Base-by-base conservation (phyloP, 495 filamentous ascomycete species). In the Letharia columbiana region DNA sequence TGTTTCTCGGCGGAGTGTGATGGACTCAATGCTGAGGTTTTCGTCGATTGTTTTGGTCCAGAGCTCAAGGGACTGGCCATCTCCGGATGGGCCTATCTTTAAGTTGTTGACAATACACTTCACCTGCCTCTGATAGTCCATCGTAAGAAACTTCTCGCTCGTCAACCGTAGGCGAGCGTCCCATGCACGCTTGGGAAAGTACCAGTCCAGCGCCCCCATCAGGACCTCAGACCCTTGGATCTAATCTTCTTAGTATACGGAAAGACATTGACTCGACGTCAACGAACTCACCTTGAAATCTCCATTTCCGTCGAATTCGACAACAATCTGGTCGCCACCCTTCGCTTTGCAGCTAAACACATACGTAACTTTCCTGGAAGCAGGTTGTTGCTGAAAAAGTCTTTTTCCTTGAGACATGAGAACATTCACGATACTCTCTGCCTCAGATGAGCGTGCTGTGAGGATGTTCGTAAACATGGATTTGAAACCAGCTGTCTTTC, bases 281-380 rank as follows among this genome's bases (percentile, higher is more conserved):
- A 56, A 61, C 10, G 73, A 62, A 1, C 64, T 69, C 35, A 78
- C 56, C 0, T 59, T 67, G 47, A 67, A 66, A 13, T 69, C 61
- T 9, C 79, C 76, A 17, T 71, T 69, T 6, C 74, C 76, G 69
- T 84, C 74, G n/a, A 88, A 73, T 4, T 78, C 75, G 10, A 89
- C 74, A 20, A 80, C 64, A 64, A 87, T 79, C 0, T 64, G 56
- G 3, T 71, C 71, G 12, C 66, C 57, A 0, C 61, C 28, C 18
- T 67, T 69, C 1, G 71, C 69, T 31, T 59, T 70, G 65, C 84
- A 86, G 20, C 73, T 73, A 49, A 84, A 83, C 33, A 85, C 80
- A 67, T 87, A 89, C 3, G 73, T 66, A 5, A 82, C 73, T 39
- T 64, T 75, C 33, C 71, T 69, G 4, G 70, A 69, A 10, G 61